Conservation (phyloP, 352 stramenopile genomes). For the Globisporangium okanoganense region DNA sequence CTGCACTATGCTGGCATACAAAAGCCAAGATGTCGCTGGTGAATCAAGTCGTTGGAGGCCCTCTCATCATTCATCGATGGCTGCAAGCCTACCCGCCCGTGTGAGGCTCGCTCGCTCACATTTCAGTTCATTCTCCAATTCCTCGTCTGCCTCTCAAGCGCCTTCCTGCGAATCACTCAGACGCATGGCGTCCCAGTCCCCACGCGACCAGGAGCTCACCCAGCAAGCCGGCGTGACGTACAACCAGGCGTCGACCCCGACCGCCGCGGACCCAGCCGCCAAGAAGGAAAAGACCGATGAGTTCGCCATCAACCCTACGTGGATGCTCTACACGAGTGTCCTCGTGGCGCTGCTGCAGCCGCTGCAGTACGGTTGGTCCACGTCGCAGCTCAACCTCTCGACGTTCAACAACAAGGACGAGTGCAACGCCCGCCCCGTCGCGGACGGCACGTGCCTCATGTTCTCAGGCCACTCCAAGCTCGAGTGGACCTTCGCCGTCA, state of each 20-base stretch:
- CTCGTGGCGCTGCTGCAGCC: conserved; percentile 34
- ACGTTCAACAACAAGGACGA: conserved; percentile 36
- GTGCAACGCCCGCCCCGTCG: conserved; percentile 38
- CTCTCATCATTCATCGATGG: not conserved
- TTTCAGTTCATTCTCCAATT: conserved; percentile 4
- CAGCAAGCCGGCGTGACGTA: conserved; percentile 5
- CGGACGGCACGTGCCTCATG: conserved; percentile 41
- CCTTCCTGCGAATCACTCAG: not conserved
- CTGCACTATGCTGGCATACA: not conserved
- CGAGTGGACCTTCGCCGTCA: conserved; percentile 51
- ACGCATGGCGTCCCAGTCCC: conserved; percentile 4
- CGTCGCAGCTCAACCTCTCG: conserved; percentile 47
- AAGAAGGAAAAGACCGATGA: conserved; percentile 2
- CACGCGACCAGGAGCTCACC: not conserved
- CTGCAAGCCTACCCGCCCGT: not conserved
- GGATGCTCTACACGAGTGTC: conserved; percentile 38
- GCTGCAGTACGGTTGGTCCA: conserved; percentile 54
- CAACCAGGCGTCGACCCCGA: conserved; percentile 2
- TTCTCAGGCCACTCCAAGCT: conserved; percentile 48
- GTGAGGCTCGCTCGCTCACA: not conserved
- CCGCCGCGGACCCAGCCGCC: not conserved
- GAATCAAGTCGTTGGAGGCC: conserved; percentile 1
- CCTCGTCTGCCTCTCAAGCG: not conserved
- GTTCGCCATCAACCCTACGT: conserved; percentile 19
- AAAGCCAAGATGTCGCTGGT: not conserved